A percentile compares a stretch with the other conserved stretches of the same genome.
Conservation (phyloP, 306 rosid genomes). For the Gynostemma pentaphyllum region DNA sequence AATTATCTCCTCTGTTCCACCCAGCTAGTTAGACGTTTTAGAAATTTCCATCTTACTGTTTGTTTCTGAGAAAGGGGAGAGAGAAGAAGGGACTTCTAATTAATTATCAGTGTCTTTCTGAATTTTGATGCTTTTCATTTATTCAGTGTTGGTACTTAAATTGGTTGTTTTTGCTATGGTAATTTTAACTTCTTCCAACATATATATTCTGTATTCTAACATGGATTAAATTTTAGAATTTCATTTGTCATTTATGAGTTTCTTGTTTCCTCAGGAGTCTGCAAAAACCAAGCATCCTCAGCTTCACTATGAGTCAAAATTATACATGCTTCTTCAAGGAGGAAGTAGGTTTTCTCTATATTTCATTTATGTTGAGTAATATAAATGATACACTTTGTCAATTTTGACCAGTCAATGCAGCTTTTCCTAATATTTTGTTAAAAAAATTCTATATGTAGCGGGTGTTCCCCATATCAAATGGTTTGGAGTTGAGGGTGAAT, state of each 20-base stretch:
- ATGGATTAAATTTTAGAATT: background rate
- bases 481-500: constrained; percentile 25
- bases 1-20: background rate
- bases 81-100: background rate
- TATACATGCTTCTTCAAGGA: constrained; percentile 99
- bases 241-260: background rate
- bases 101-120: background rate
- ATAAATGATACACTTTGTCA: background rate
- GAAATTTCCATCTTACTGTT: background rate
- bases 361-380: background rate
- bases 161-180: background rate
- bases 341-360: constrained; percentile 56
- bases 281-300: constrained; percentile 95
- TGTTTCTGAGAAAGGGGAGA: background rate
- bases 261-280: constrained; percentile 48
- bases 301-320: constrained; percentile 96
- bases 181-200: background rate
- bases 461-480: constrained; percentile 18
- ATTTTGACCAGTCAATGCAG: background rate
- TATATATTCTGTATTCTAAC: background rate
- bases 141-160: background rate
- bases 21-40: background rate
- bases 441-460: constrained; percentile 5
- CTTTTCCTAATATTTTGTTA: background rate
- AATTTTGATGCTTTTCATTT: background rate